phyloP scores from a whole-genome alignment of 805 yeast species.

The Cyberlindnera saturnus region DNA sequence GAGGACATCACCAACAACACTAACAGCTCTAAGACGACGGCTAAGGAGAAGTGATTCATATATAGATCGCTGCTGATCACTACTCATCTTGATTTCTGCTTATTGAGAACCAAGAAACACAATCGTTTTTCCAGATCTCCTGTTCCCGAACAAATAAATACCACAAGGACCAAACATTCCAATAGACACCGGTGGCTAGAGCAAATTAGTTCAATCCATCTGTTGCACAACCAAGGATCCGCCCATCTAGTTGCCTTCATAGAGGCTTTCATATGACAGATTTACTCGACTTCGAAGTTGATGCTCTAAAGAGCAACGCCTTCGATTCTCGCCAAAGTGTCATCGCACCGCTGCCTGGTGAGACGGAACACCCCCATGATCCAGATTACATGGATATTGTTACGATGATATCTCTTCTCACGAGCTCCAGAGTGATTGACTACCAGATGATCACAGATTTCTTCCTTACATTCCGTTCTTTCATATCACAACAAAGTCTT shows the following conservation, averaged over 20 bases:
- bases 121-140: too few species aligned
- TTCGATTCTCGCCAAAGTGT: conserved; percentile 8
- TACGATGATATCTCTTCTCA: conserved; percentile 15
- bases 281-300: conserved; percentile 11
- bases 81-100: too few species aligned
- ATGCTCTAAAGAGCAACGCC: conserved; percentile 4
- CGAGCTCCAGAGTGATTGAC: conserved; percentile 39
- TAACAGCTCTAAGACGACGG: neutral
- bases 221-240: too few species aligned
- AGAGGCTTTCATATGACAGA: conserved; percentile 10
- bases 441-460: conserved; percentile 80
- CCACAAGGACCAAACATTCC: too few species aligned
- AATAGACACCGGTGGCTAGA: too few species aligned
- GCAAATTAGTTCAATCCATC: too few species aligned
- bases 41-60: too few species aligned
- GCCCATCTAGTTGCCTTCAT: neutral
- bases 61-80: too few species aligned
- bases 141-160: too few species aligned
- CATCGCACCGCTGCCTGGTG: conserved; percentile 6
- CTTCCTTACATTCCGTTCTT: conserved; percentile 75
- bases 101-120: too few species aligned
- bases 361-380: conserved; percentile 1
- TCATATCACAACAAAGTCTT: conserved; percentile 51
- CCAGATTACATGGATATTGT: conserved; percentile 13
- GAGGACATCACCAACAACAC: neutral